Evolutionary conservation across 2,329 filamentous ascomycete genomes (phyloP).

Genomic region (Diaporthe amygdali): DNA sequence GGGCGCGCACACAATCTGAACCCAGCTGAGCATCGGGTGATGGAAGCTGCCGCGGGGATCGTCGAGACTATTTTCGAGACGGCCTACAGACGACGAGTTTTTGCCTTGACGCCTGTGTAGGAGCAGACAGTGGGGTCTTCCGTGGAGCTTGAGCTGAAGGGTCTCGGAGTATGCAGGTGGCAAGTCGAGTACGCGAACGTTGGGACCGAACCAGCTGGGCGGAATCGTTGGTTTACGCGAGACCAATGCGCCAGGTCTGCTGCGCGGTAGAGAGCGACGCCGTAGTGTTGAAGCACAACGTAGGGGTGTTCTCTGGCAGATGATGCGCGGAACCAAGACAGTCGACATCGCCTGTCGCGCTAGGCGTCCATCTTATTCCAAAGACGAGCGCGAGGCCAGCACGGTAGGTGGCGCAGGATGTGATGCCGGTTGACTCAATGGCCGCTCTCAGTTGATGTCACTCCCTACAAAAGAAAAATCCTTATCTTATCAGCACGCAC

Average conservation of each 20-base stretch:
- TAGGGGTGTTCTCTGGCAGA: background rate
- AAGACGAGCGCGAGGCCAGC: background rate
- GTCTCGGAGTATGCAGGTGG: background rate
- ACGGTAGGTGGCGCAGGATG: background rate
- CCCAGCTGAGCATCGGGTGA: constrained; percentile 69
- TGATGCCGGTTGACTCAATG: constrained; percentile 18
- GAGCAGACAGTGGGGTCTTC: constrained; percentile 4
- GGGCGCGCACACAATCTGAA: constrained; percentile 80
- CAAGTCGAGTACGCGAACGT: background rate
- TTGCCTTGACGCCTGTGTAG: background rate
- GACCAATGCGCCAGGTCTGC: background rate
- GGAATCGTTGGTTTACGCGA: background rate
- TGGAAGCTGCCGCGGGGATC: background rate
- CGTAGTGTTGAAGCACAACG: background rate
- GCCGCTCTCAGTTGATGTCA: background rate
- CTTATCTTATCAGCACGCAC: constrained; percentile 1
- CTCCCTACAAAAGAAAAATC: constrained; percentile 9
- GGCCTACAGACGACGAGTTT: background rate
- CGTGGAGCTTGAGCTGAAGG: background rate
- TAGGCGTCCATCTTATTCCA: background rate
- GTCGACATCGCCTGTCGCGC: constrained; percentile 3
- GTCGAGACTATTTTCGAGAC: background rate
- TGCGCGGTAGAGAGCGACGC: background rate
- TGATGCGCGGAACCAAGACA: background rate
- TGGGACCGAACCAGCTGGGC: background rate